A percentile compares a stretch with the other conserved stretches of the same genome.
Evolutionary conservation across 1,284 basidiomycete species (phyloP).

Genomic region (Apiotrichum sp.): DNA sequence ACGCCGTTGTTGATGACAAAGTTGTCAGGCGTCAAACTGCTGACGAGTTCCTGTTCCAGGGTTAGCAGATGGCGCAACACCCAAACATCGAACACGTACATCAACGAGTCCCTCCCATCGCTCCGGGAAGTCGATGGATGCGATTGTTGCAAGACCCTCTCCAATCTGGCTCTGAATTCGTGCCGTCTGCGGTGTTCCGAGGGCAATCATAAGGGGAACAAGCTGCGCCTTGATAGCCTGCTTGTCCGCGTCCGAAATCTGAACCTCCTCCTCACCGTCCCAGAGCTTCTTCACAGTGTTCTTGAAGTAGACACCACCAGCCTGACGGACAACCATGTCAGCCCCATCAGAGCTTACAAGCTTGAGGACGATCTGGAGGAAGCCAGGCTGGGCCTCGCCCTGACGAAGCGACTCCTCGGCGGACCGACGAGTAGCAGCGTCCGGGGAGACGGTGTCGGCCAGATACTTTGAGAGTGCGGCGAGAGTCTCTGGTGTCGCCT

Average conservation of each 20-base stretch:
- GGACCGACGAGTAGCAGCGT: slow-evolving; percentile 64
- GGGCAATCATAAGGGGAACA: slow-evolving; percentile 52
- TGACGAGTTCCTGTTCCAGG: slow-evolving; percentile 66
- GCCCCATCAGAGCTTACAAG: slow-evolving; percentile 55
- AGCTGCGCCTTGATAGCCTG: slow-evolving; percentile 51
- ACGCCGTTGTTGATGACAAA: slow-evolving; percentile 84
- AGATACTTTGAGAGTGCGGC: slow-evolving; percentile 38
- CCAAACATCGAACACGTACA: slow-evolving; percentile 52
- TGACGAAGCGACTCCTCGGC: slow-evolving; percentile 69
- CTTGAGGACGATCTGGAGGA: slow-evolving; percentile 70
- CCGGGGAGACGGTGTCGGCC: slow-evolving; percentile 55
- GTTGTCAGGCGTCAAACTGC: slow-evolving; percentile 67
- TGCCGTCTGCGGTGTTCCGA: slow-evolving; percentile 46
- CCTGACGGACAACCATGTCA: slow-evolving; percentile 59
- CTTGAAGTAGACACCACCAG: slow-evolving; percentile 81
- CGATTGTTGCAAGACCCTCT: slow-evolving; percentile 80
- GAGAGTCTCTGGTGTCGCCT: slow-evolving; percentile 38
- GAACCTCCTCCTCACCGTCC: slow-evolving; percentile 56
- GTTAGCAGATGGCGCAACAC: not conserved
- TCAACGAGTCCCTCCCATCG: slow-evolving; percentile 80
- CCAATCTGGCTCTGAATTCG: slow-evolving; percentile 67
- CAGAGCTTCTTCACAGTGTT: slow-evolving; percentile 77
- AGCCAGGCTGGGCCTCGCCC: slow-evolving; percentile 67
- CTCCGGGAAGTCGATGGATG: slow-evolving; percentile 76
- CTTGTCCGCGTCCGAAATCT: slow-evolving; percentile 45